phyloP scores from a whole-genome alignment of 345 rosid species.

The Crucihimalaya himalaica region DNA sequence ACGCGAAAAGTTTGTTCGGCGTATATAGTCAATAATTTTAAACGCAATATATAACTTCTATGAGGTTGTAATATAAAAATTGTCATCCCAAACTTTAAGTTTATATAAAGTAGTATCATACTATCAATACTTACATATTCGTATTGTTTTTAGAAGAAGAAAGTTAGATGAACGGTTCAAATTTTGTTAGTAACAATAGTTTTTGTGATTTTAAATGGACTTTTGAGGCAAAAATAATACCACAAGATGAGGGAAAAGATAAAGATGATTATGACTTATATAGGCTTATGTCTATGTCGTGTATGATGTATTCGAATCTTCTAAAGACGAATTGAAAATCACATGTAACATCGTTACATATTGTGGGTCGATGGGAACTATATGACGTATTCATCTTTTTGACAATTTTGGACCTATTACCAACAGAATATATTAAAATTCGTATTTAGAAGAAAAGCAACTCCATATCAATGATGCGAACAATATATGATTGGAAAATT shows the following conservation, averaged over 20 bases:
- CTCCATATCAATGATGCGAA: slow-evolving; percentile 34
- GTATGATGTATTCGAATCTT: slow-evolving; percentile 41
- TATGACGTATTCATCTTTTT: slow-evolving; percentile 37
- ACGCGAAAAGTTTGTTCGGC: too few relatives aligned
- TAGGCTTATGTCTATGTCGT: slow-evolving; percentile 39
- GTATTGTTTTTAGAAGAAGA: too few relatives aligned
- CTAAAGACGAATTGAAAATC: slow-evolving; percentile 35
- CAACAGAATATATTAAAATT: slow-evolving; percentile 33
- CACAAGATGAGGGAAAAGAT: slow-evolving; percentile 31
- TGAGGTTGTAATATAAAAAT: too few relatives aligned
- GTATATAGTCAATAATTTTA: too few relatives aligned
- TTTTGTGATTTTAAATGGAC: background rate
- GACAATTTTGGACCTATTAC: slow-evolving; percentile 25
- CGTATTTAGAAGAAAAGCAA: slow-evolving; percentile 19
- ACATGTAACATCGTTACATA: slow-evolving; percentile 38
- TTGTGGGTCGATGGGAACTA: slow-evolving; percentile 23
- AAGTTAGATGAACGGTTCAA: background rate
- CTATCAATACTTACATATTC: too few relatives aligned
- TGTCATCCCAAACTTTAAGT: too few relatives aligned
- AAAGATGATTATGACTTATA: slow-evolving; percentile 35
- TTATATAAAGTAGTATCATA: too few relatives aligned
- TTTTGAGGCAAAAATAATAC: background rate
- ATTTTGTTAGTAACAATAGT: background rate
- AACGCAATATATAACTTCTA: too few relatives aligned
- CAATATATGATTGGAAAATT: slow-evolving; percentile 33